Conservation (phyloP, 371 early-diverging fungal genomes). For the Syncephalastrum monosporum region DNA sequence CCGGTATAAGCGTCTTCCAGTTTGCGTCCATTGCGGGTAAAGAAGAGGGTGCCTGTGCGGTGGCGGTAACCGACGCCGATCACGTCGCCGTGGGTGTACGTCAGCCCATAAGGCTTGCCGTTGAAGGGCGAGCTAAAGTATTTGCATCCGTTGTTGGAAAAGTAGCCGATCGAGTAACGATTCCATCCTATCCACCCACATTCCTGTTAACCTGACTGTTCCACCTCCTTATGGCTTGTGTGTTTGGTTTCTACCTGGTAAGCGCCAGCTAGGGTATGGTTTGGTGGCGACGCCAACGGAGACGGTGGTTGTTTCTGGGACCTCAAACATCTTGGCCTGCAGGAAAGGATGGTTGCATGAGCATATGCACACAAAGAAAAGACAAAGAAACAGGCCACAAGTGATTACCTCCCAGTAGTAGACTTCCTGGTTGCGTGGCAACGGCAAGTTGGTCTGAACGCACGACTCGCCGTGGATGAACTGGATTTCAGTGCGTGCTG, state of each 20-base stretch:
- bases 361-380: background rate
- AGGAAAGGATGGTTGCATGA: background rate
- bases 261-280: constrained; percentile 66
- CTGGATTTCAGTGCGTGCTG: constrained; percentile 75
- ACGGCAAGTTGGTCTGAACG: constrained; percentile 79
- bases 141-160: constrained; percentile 62
- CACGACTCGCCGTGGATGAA: constrained; percentile 74
- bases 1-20: constrained; percentile 59
- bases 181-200: constrained; percentile 56
- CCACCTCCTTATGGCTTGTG: background rate
- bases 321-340: constrained; percentile 70
- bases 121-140: constrained; percentile 68
- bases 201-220: background rate
- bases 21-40: constrained; percentile 77
- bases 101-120: constrained; percentile 58
- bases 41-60: constrained; percentile 72
- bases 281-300: constrained; percentile 70
- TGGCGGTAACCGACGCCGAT: constrained; percentile 79
- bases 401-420: constrained; percentile 65
- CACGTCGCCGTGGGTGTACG: constrained; percentile 70
- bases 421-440: constrained; percentile 75
- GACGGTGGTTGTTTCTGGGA: constrained; percentile 55
- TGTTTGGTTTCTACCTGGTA: constrained; percentile 52
- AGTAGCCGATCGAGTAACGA: constrained; percentile 72
- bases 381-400: background rate